phyloP scores from a whole-genome alignment of 176 grass and related monocot genomes.

The Saccharum spontaneum region DNA sequence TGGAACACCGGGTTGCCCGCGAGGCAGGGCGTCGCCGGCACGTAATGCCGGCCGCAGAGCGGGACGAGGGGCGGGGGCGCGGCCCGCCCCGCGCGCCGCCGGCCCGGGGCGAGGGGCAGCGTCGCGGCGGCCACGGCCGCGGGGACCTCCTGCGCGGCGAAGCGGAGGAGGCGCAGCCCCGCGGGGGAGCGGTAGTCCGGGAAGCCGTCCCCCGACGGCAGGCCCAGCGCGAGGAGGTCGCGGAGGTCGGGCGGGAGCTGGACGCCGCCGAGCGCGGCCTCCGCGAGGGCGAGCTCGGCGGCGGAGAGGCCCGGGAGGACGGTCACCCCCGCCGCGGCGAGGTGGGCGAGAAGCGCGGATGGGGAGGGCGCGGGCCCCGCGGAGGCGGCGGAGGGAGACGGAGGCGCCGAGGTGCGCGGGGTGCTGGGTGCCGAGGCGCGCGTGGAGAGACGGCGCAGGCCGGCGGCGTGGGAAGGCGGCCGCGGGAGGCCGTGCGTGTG shows the following conservation, averaged over 20 bases:
- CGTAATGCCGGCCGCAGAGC: conserved; percentile 53
- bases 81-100: background rate
- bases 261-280: conserved; percentile 57
- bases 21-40: conserved; percentile 65
- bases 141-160: conserved; percentile 40
- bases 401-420: conserved; percentile 16
- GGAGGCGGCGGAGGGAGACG: conserved; percentile 20
- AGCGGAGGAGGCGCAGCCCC: conserved; percentile 46
- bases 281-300: conserved; percentile 50
- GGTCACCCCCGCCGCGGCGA: conserved; percentile 37
- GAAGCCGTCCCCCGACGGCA: conserved; percentile 58
- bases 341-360: conserved; percentile 50
- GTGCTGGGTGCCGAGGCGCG: conserved; percentile 56
- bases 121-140: conserved; percentile 37
- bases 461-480: conserved; percentile 46
- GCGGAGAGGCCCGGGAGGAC: conserved; percentile 65
- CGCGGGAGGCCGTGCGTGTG: conserved; percentile 43
- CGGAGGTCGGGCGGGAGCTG: conserved; percentile 65
- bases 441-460: conserved; percentile 66
- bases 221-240: conserved; percentile 56
- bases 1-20: conserved; percentile 75
- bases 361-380: conserved; percentile 36
- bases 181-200: conserved; percentile 53
- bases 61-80: conserved; percentile 37
- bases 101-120: conserved; percentile 32